Evolutionary conservation across 176 grass and related monocot species (phyloP), one percentile per base, ranked within the genome.

Genomic region (Ensete glaucum): DNA sequence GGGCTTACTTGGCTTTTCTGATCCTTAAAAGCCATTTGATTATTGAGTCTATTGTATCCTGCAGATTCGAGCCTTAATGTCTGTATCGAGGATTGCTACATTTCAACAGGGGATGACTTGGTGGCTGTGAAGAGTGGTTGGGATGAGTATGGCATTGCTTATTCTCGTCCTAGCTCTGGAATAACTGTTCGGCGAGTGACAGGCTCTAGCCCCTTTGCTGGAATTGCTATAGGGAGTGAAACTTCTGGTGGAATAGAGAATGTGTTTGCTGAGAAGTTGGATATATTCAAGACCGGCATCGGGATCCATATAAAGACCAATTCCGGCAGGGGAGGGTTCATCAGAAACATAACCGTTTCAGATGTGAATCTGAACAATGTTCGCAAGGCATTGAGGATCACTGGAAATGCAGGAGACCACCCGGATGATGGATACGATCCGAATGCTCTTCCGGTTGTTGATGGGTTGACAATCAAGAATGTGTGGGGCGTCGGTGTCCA

Each of bases 121-220:
- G 53, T 96, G 11, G 80, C 87, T 66, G 84, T 96, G 73, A 96
- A 96, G 84, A 92, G 89, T 52, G 92, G 92, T 34, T 92, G 92
- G 92, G 92, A 96, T 20, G 85, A 96, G 73, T 96, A 96, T 17
- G 92, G 92, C 17, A 85, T 96, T 16, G 62, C 92, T n/a, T 96
- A 85, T 17, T 80, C 75, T 2, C 89, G 85, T 17, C 82, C 89
- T n/a, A 87, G 89, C 85, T 89, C 92, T 0, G 82, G 21, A 75
- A 92, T 96, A 75, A 92, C 92, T 14, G 49, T 92, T 16, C 85
- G 86, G 1, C 80, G 89, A 64, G 67, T 96, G 25, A 84, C 87
- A 19, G 89, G 84, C 48, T 96, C 87, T 26, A 87, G 73, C 15
- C 92, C 89, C 7, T 96, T 89, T 64, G 84, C 89, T 0, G 92